Evolutionary conservation across 2,329 filamentous ascomycete species (phyloP).

Genomic region (Daldinia sp.): DNA sequence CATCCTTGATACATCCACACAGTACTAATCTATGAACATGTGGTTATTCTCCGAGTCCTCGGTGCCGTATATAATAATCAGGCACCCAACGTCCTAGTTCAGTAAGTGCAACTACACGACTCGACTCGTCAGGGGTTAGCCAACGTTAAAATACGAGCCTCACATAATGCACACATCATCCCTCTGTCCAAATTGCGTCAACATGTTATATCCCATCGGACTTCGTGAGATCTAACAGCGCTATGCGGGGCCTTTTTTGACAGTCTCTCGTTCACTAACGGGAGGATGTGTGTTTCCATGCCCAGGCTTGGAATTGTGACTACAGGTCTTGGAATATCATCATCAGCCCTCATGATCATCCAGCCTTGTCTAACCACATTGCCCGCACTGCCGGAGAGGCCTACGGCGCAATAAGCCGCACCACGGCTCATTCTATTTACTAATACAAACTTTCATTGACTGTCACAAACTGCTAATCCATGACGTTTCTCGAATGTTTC

Average conservation of each 20-base stretch:
- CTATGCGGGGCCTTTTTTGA: not conserved
- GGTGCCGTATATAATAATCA: not conserved
- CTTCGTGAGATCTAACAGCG: not conserved
- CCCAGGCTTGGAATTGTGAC: not conserved
- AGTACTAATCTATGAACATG: not conserved
- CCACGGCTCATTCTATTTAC: not conserved
- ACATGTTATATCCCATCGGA: not conserved
- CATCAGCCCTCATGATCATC: not conserved
- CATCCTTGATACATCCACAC: not conserved
- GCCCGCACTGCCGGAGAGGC: not conserved
- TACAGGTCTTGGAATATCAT: not conserved
- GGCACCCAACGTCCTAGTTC: not conserved
- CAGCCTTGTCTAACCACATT: not conserved
- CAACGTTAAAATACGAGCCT: constrained; percentile 35
- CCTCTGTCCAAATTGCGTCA: constrained; percentile 32
- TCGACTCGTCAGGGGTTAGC: constrained; percentile 23
- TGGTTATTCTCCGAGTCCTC: not conserved
- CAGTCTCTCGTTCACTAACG: not conserved
- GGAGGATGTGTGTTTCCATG: not conserved
- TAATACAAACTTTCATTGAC: constrained; percentile 12
- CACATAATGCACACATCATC: constrained; percentile 36
- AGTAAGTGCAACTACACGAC: constrained; percentile 12
- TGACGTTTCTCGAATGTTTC: constrained; percentile 26
- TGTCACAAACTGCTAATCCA: constrained; percentile 16
- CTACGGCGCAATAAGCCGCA: not conserved